These are phyloP conservation scores for Claviceps spartinae DNA, from an alignment of 2,329 filamentous ascomycete genomes.

Conservation along the genomic window DNA sequence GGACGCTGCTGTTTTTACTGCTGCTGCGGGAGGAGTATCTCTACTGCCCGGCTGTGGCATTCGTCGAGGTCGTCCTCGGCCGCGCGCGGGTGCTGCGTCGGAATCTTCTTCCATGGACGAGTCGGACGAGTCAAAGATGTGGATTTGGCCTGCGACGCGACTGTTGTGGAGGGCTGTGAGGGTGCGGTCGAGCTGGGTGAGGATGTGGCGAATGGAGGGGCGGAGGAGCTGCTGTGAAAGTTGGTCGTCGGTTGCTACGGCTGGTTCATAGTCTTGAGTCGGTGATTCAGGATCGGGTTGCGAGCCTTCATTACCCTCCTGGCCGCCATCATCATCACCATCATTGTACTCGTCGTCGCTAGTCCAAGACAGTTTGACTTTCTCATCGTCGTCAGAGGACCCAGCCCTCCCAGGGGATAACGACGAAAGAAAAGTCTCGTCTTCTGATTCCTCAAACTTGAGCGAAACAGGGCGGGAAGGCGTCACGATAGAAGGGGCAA, in stretches of 20 bases:
- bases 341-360: neutral
- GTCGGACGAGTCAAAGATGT: constrained; percentile 25
- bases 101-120: constrained; percentile 21
- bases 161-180: constrained; percentile 58
- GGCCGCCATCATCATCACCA: neutral
- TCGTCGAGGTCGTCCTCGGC: constrained; percentile 15
- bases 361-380: neutral
- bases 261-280: constrained; percentile 27
- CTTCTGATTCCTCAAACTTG: neutral
- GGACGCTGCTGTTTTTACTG: neutral
- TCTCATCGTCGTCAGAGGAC: neutral
- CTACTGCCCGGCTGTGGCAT: constrained; percentile 1
- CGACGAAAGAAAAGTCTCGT: constrained; percentile 4
- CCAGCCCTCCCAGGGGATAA: constrained; percentile 5
- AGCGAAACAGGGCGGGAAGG: neutral
- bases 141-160: constrained; percentile 34
- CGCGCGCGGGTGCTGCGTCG: constrained; percentile 10
- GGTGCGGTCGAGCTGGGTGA: constrained; percentile 55
- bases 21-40: neutral
- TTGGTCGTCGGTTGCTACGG: constrained; percentile 58
- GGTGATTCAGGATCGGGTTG: neutral
- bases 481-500: constrained; percentile 6
- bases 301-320: constrained; percentile 1
- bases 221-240: constrained; percentile 48
- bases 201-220: constrained; percentile 56